Percentiles rank a stretch among this genome's conserved stretches.
Evolutionary conservation across 345 rosid species (phyloP).

Genomic region (Clausena lansium): DNA sequence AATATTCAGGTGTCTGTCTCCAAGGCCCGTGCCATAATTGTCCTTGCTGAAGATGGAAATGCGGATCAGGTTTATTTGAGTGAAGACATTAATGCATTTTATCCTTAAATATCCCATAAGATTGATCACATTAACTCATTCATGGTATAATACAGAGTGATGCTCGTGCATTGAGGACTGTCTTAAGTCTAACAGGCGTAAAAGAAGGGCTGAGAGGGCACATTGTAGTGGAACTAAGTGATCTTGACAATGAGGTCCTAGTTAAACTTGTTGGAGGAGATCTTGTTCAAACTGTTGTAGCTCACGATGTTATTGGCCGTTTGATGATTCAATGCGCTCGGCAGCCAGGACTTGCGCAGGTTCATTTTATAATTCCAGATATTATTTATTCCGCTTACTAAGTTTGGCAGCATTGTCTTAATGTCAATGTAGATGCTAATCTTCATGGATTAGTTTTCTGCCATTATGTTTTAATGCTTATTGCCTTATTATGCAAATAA

Average conservation of each 20-base stretch:
- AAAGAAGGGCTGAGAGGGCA: slow-evolving; percentile 75
- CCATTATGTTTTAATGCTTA: background rate
- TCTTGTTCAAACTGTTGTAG: slow-evolving; percentile 73
- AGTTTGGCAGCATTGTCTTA: background rate
- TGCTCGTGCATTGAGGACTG: slow-evolving; percentile 79
- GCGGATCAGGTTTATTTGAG: slow-evolving; percentile 68
- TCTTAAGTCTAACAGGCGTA: slow-evolving; percentile 70
- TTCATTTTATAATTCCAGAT: slow-evolving; percentile 21
- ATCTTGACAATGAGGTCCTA: slow-evolving; percentile 74
- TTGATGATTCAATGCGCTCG: slow-evolving; percentile 86
- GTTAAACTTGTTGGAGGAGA: slow-evolving; percentile 82
- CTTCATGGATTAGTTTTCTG: slow-evolving; percentile 5
- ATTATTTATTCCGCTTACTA: background rate
- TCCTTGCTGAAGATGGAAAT: slow-evolving; percentile 78
- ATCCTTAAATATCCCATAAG: slow-evolving; percentile 10
- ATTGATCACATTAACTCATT: slow-evolving; percentile 22
- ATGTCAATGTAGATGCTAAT: background rate
- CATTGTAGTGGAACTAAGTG: slow-evolving; percentile 73
- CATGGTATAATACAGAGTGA: slow-evolving; percentile 51
- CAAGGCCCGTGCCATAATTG: slow-evolving; percentile 67
- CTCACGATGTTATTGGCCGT: slow-evolving; percentile 82
- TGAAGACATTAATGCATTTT: slow-evolving; percentile 7
- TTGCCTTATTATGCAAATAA: background rate
- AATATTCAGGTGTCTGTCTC: slow-evolving; percentile 65
- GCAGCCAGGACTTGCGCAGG: slow-evolving; percentile 83